phyloP scores from a whole-genome alignment of 164 flowering plant genomes.

The Sedum album region DNA sequence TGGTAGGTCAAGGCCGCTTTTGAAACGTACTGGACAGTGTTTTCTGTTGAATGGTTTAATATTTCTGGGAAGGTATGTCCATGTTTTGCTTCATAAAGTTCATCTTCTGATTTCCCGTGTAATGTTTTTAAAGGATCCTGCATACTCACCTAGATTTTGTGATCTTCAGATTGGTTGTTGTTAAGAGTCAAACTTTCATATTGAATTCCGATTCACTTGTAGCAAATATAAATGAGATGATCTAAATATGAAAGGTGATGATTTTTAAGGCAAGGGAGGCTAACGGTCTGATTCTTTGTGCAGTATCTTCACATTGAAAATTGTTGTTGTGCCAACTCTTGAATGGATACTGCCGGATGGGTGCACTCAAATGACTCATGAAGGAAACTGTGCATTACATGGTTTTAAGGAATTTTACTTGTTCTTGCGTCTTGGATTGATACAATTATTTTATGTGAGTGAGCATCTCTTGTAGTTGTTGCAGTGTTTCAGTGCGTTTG shows the following conservation, averaged over 20 bases:
- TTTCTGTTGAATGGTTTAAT: conserved; percentile 82
- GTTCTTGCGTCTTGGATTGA: conserved; percentile 40
- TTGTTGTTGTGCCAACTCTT: conserved; percentile 53
- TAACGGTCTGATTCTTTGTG: conserved; percentile 16
- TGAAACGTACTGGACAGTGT: conserved; percentile 77
- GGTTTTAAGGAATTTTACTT: conserved; percentile 38
- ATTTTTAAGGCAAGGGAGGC: background rate
- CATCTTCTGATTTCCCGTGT: too few species aligned
- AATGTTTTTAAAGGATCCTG: too few species aligned
- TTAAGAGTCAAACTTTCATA: too few species aligned
- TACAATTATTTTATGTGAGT: conserved; percentile 75
- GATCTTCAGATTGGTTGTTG: too few species aligned
- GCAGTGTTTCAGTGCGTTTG: background rate
- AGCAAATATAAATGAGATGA: too few species aligned
- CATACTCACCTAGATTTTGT: too few species aligned
- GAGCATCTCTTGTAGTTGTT: background rate
- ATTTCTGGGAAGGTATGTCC: conserved; percentile 83
- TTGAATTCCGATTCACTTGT: too few species aligned
- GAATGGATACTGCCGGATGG: conserved; percentile 65
- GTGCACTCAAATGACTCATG: conserved; percentile 28
- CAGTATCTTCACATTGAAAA: conserved; percentile 59
- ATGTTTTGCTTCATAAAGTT: too few species aligned
- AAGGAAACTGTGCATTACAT: conserved; percentile 30
- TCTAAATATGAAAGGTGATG: too few species aligned
- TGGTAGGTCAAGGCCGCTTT: conserved; percentile 59